Evolutionary conservation across 345 rosid species (phyloP).

Genomic region (Camelina hispida): DNA sequence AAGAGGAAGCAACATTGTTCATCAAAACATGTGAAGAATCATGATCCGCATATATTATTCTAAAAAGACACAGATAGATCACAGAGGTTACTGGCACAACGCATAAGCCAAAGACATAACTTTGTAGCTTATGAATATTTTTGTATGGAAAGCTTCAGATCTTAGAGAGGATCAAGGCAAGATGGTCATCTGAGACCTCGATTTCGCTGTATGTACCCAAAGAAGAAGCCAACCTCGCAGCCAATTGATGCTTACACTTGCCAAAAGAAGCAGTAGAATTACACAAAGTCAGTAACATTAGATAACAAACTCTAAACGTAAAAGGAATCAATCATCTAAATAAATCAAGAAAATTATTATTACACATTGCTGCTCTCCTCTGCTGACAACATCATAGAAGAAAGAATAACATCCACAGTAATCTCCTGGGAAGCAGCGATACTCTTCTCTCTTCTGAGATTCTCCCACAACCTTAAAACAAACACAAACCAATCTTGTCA

Average conservation of each 20-base stretch:
- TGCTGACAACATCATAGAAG: constrained; percentile 83
- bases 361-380: constrained; percentile 90
- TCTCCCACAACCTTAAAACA: constrained; percentile 73
- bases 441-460: constrained; percentile 86
- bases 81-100: neutral
- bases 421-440: constrained; percentile 73
- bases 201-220: constrained; percentile 61
- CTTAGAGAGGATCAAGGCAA: constrained; percentile 64
- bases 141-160: constrained; percentile 28
- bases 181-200: constrained; percentile 72
- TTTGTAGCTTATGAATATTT: neutral
- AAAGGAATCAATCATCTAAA: neutral
- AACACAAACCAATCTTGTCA: neutral
- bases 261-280: constrained; percentile 8
- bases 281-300: neutral
- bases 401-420: constrained; percentile 90
- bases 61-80: neutral
- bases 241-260: constrained; percentile 91
- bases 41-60: neutral
- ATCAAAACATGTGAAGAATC: neutral
- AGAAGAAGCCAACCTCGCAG: constrained; percentile 77
- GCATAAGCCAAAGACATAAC: neutral
- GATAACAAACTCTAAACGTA: neutral
- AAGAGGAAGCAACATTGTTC: constrained; percentile 3
- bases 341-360: neutral